Evolutionary conservation across 768 basidiomycete genomes (phyloP).

Genomic region (Tulasnella sp.): DNA sequence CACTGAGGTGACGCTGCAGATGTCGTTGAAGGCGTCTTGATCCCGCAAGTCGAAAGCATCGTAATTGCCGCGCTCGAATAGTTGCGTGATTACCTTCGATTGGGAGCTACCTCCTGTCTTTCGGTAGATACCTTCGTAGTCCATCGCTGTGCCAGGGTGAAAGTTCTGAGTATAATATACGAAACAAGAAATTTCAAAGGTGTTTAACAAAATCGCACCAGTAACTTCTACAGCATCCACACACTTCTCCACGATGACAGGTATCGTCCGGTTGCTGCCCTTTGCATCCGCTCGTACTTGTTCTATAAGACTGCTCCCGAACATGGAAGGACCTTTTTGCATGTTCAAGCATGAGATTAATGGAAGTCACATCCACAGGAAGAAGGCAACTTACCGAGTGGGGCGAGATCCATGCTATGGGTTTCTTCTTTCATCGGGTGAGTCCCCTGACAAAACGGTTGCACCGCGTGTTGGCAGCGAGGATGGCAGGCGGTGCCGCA

Average conservation of each 20-base stretch:
- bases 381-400: conserved; percentile 26
- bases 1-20: conserved; percentile 92
- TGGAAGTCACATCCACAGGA: neutral
- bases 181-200: neutral
- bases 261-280: conserved; percentile 53
- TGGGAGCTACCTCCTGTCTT: conserved; percentile 92
- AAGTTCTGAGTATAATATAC: neutral
- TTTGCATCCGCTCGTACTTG: conserved; percentile 63
- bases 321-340: conserved; percentile 69
- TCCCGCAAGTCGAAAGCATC: conserved; percentile 79
- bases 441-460: conserved; percentile 50
- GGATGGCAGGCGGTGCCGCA: conserved; percentile 83
- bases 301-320: conserved; percentile 77
- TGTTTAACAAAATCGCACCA: conserved; percentile 39
- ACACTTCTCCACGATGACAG: conserved; percentile 89
- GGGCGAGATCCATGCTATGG: conserved; percentile 20
- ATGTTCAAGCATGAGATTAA: conserved; percentile 23
- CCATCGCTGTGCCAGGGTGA: conserved; percentile 46
- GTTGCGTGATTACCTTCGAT: conserved; percentile 83
- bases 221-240: conserved; percentile 83
- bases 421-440: conserved; percentile 20
- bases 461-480: conserved; percentile 64
- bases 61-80: conserved; percentile 92
- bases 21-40: conserved; percentile 87
- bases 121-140: conserved; percentile 96